Evolutionary conservation across 768 basidiomycete genomes (phyloP), one percentile per base, ranked within the genome.

Genomic region (Leccinellum rugosiceps): DNA sequence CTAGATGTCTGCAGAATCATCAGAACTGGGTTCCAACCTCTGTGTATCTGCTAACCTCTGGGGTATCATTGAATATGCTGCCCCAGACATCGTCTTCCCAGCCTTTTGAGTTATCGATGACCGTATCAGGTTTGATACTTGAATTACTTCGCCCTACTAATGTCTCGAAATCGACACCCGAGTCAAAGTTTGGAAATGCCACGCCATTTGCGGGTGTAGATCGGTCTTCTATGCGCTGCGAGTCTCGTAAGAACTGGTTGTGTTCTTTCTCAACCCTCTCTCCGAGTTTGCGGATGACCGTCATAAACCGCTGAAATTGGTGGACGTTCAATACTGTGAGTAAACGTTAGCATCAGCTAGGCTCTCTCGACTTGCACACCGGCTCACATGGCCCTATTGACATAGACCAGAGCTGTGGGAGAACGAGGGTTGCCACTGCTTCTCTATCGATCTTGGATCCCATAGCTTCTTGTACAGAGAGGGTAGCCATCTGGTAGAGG

Each of bases 381-480:
- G 30, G 80, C 89, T 65, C 68, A 93, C 92, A 70, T 54, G 95
- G 95, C 25, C 94, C 95, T 77, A 98, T 96, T 3, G 91, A 94
- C 94, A 99, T 98, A 3, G 88, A 79, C 97, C 97, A 99, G 26
- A 95, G 74, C 77, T 96, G 93, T 9, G 93, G 93, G 13, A 96
- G 76, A 30, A 96, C 90, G 44, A 93, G 78, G 0, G 88, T 91
- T 3, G 92, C 92, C 11, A 94, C 90, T 10, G 94, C 92, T 72
- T 95, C 93, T 49, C 94, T 83, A 63, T 97, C 95, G 2, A 98
- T 87, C 69, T 96, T 97, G 63, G 85, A 81, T 9, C 95, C 94
- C 95, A 97, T 98, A 1, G 92, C 92, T 71, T 95, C 94, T 74
- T 98, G 95, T 0, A 98, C 93, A 21, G 82, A 83, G 44, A 94